phyloP scores from a whole-genome alignment of 2,329 filamentous ascomycete genomes.

The Camptophora hylomeconis region DNA sequence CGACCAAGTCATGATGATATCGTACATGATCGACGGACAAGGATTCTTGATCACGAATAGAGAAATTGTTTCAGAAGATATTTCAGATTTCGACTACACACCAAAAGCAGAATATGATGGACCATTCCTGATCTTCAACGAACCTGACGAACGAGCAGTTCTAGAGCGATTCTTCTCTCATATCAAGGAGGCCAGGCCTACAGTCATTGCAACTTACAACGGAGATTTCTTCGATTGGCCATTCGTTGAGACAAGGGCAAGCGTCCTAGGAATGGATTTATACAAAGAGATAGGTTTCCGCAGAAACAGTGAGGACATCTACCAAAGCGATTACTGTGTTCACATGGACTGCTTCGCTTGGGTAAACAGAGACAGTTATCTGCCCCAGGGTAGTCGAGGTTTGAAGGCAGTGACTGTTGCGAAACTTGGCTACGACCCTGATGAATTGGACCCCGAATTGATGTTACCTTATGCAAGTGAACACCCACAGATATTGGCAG shows the following conservation, averaged over 20 bases:
- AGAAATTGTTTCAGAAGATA: slow-evolving; percentile 95
- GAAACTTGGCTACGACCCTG: slow-evolving; percentile 95
- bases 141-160: slow-evolving; percentile 77
- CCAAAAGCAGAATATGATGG: slow-evolving; percentile 93
- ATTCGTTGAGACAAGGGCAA: slow-evolving; percentile 86
- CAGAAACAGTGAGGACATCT: slow-evolving; percentile 91
- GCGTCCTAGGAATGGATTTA: slow-evolving; percentile 95
- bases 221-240: slow-evolving; percentile 99
- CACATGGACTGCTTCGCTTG: slow-evolving; percentile 99
- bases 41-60: slow-evolving; percentile 96
- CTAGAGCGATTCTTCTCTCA: slow-evolving; percentile 90
- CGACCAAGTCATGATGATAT: slow-evolving; percentile 99
- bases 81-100: slow-evolving; percentile 95
- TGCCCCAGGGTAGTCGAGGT: slow-evolving; percentile 92
- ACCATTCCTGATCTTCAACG: slow-evolving; percentile 96
- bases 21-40: slow-evolving; percentile 99
- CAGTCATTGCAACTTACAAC: slow-evolving; percentile 99
- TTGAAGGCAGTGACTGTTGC: slow-evolving; percentile 95
- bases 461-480: slow-evolving; percentile 87
- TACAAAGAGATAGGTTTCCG: slow-evolving; percentile 96
- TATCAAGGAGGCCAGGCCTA: slow-evolving; percentile 86
- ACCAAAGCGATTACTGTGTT: slow-evolving; percentile 87
- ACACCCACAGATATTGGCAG: slow-evolving; percentile 81
- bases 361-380: slow-evolving; percentile 97
- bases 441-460: slow-evolving; percentile 90